Evolutionary conservation across 257 asterid genomes (phyloP).

Genomic region (Capsicum pubescens): DNA sequence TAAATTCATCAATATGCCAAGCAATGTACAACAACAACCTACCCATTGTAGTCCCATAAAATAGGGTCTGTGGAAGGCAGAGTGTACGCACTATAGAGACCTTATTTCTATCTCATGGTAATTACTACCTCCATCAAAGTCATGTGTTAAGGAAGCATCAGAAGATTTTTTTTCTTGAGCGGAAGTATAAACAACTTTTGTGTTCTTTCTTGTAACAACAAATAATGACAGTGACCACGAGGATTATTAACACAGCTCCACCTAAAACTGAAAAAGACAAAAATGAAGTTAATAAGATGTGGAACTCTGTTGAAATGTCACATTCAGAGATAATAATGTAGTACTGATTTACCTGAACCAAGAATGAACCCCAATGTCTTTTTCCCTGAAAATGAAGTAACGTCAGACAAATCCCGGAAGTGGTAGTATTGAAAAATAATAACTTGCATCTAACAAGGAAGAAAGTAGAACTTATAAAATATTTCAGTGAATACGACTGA

Average conservation of each 20-base stretch:
- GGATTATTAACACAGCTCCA: conserved; percentile 43
- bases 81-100: no score
- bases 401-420: neutral
- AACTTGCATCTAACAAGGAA: neutral
- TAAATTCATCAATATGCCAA: no score
- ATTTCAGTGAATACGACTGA: neutral
- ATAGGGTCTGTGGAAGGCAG: no score
- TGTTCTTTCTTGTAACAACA: conserved; percentile 46
- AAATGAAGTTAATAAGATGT: neutral
- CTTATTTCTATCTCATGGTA: conserved; percentile 33
- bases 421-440: no score
- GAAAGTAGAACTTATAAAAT: neutral
- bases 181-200: conserved; percentile 29
- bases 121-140: conserved; percentile 48
- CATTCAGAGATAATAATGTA: conserved; percentile 14
- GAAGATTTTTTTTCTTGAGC: conserved; percentile 46
- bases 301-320: conserved; percentile 15
- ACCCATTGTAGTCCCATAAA: no score
- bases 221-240: conserved; percentile 19
- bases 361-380: conserved; percentile 1
- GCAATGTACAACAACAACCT: no score
- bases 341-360: conserved; percentile 32
- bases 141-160: conserved; percentile 49
- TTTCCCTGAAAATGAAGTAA: conserved; percentile 24
- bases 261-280: conserved; percentile 40